These are phyloP conservation scores for Thielaviopsis punctulata DNA, from an alignment of 2,329 filamentous ascomycete genomes.

Conservation along the genomic window DNA sequence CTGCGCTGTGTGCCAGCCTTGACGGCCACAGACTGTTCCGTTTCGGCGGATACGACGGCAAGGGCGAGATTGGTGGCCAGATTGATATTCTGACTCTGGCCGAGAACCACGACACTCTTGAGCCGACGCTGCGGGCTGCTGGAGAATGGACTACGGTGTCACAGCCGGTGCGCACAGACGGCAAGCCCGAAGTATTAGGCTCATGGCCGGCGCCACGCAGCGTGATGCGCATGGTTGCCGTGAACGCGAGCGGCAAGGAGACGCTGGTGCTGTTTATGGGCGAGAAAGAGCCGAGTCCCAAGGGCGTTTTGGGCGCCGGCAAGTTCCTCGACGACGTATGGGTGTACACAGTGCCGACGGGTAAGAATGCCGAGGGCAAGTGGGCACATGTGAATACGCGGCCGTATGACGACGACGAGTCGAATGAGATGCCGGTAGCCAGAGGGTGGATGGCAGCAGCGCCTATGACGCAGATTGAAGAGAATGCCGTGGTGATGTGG, in stretches of 20 bases:
- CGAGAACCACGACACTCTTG: constrained; percentile 30
- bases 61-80: constrained; percentile 49
- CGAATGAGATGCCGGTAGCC: constrained; percentile 29
- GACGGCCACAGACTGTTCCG: constrained; percentile 48
- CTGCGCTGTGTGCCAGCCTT: constrained; percentile 43
- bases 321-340: constrained; percentile 44
- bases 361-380: constrained; percentile 37
- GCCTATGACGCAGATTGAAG: constrained; percentile 39
- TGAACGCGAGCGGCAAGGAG: constrained; percentile 42
- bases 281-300: constrained; percentile 31
- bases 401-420: constrained; percentile 36
- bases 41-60: constrained; percentile 66
- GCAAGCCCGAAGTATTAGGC: not conserved
- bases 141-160: constrained; percentile 37
- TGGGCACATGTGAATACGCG: constrained; percentile 34
- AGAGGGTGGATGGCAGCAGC: constrained; percentile 42
- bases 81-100: constrained; percentile 48
- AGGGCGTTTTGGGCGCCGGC: constrained; percentile 33
- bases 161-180: constrained; percentile 18
- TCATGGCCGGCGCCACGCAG: constrained; percentile 9
- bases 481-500: constrained; percentile 40
- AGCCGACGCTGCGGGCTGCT: constrained; percentile 32
- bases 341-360: constrained; percentile 41
- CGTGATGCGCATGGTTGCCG: constrained; percentile 34
- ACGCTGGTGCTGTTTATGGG: constrained; percentile 46